Evolutionary conservation across 352 stramenopile genomes (phyloP), one percentile per base, ranked within the genome.

Genomic region (Thalassiosira mediterranea): DNA sequence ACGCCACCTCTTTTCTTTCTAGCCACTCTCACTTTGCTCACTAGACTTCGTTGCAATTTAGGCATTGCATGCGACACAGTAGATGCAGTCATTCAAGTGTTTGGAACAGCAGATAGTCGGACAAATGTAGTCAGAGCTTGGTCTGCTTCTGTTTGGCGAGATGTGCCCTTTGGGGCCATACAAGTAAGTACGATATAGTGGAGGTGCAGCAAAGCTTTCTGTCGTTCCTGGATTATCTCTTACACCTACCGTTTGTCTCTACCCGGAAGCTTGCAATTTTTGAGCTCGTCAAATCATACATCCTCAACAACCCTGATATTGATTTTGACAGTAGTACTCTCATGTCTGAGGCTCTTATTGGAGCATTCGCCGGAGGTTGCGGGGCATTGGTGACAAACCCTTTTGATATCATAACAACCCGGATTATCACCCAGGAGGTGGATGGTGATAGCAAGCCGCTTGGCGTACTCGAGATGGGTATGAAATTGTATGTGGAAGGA

Each of bases 381-480:
- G 86, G 83, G 13, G 72, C 83, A n/a, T 73, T 86, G 8, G 40
- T 90, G 38, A 90, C 86, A 0, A 90, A 74, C 34, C 83, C 83
- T 0, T 80, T 79, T 53, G 86, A 92, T 61, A 74, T 89, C 10
- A 72, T 91, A 31, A 92, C 86, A 31, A 92, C 86, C 11, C 48
- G 78, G 5, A 88, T 92, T 44, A 81, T 78, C 25, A 69, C 61
- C 10, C 51, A 72, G 32, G 37, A 25, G 2, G 52, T 59, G 21
- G 73, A 25, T 56, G 40, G 67, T n/a, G 38, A 19, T 21, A 44
- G 44, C 13, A n/a, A 54, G 48, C 53, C 65, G 0, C 15, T 75
- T 26, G 65, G 54, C 4, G 60, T 79, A 13, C 15, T 49, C 15
- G 61, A 60, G 32, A 67, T 84, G 53, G 44, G 34, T 3, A 21